A percentile compares a stretch with the other conserved stretches of the same genome.
Evolutionary conservation across 331 rosid genomes (phyloP).

Genomic region (Malus hybrid): DNA sequence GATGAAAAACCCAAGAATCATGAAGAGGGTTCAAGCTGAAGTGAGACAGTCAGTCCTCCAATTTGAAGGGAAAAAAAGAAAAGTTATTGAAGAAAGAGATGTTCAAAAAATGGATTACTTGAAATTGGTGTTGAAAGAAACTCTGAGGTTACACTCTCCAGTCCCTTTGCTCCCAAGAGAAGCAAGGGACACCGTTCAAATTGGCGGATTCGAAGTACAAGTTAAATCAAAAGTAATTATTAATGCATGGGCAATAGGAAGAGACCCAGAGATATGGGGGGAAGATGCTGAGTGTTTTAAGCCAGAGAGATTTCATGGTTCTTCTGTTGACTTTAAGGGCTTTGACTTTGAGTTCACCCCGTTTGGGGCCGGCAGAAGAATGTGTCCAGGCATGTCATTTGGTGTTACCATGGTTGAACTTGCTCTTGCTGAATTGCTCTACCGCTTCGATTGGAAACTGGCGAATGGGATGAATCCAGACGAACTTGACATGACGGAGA

Average conservation of each 20-base stretch:
- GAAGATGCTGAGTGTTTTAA: not conserved
- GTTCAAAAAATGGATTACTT: slow-evolving; percentile 10
- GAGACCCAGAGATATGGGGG: not conserved
- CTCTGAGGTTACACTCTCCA: slow-evolving; percentile 28
- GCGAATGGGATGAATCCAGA: not conserved
- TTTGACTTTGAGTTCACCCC: not conserved
- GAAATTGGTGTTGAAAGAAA: slow-evolving; percentile 25
- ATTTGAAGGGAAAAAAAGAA: not conserved
- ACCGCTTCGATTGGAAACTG: not conserved
- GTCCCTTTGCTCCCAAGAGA: slow-evolving; percentile 23
- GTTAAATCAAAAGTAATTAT: not conserved
- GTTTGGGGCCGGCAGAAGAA: not conserved
- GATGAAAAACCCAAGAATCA: slow-evolving; percentile 23
- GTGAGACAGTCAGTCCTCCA: slow-evolving; percentile 3
- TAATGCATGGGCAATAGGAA: not conserved
- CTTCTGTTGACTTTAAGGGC: not conserved
- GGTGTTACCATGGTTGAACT: not conserved
- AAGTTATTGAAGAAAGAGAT: not conserved
- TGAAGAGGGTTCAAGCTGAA: slow-evolving; percentile 12
- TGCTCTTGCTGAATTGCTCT: not conserved
- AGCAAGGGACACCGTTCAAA: slow-evolving; percentile 3
- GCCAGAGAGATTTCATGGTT: slow-evolving; percentile 1
- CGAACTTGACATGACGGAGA: not conserved
- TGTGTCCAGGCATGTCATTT: not conserved
- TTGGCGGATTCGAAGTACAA: slow-evolving; percentile 3